These are phyloP conservation scores for Gardenia jasminoides DNA, from an alignment of 257 asterid genomes.

Conservation along the genomic window DNA sequence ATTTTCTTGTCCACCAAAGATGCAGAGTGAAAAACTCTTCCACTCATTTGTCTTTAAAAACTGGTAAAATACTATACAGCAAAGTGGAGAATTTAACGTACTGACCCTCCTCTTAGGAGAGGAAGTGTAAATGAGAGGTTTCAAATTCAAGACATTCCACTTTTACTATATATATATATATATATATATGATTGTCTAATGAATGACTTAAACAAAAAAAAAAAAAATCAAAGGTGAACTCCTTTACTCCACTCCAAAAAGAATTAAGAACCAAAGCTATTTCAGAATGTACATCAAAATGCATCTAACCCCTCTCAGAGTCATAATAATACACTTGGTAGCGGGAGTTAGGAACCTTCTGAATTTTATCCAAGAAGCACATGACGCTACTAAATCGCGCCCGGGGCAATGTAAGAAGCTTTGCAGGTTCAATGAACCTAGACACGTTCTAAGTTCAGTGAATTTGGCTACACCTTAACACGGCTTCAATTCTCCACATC, in stretches of 20 bases:
- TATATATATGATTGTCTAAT: too few relatives aligned
- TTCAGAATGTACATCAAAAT: neutral
- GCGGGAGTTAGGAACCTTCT: neutral
- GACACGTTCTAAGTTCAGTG: constrained; percentile 14
- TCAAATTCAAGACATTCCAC: too few relatives aligned
- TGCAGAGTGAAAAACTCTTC: too few relatives aligned
- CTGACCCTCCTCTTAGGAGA: too few relatives aligned
- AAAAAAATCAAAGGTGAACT: too few relatives aligned
- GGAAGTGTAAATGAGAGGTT: too few relatives aligned
- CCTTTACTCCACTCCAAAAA: neutral
- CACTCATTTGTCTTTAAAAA: too few relatives aligned
- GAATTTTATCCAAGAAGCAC: neutral
- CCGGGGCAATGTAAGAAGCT: neutral
- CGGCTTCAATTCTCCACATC: constrained; percentile 17
- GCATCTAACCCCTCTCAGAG: neutral
- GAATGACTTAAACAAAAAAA: too few relatives aligned
- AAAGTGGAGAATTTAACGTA: too few relatives aligned
- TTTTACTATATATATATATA: too few relatives aligned
- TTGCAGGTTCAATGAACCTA: constrained; percentile 15
- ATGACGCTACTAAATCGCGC: neutral
- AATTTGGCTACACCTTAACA: neutral
- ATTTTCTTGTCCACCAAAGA: too few relatives aligned
- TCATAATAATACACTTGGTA: neutral
- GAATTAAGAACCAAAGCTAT: neutral
- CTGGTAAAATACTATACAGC: too few relatives aligned